Base-by-base conservation (phyloP, 2,329 filamentous ascomycete genomes). In the Truncatella angustata region DNA sequence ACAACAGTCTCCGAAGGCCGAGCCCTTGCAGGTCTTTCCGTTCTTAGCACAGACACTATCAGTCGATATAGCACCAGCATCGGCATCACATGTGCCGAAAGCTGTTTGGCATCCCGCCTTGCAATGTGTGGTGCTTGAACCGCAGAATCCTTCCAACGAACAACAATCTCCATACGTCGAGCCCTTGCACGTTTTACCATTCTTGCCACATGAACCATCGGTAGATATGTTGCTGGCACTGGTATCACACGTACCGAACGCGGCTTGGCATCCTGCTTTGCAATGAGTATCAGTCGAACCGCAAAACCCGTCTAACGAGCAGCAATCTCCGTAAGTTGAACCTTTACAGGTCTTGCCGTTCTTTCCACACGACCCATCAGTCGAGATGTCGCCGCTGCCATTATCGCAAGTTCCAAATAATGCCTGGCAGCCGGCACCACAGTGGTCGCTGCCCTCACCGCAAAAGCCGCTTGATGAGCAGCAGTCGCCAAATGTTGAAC, bases 201-300 rank as follows among this genome's bases (percentile, higher is more conserved):
- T 49, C 12, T 39, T 39, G 3, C 46, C 32, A 49, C 46, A 49
- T n/a, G 32, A 37, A n/a, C 46, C 46, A 24, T 49, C 30, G n/a
- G 32, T 49, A 11, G 42, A 45, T n/a, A 45, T 28, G 21, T 30
- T 21, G 20, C 10, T 16, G 9, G 10, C 9, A 28, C 42, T 16
- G 42, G 5, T 28, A 24, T 45, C 42, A 30, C 42, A 60, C 3
- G n/a, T 39, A 5, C 58, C 55, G 48, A 51, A 59, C 4, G 36
- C 44, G 10, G 21, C 0, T 45, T 59, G 57, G 51, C 58, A 60
- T 3, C 54, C 54, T 12, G 36, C n/a, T 0, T 50, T 52, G 55
- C 58, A 60, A 54, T 58, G 62, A 63, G 48, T 65, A 60, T 36
- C 60, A 54, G 36, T 55, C 1, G 63, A 54, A 2, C 70, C 71